Percentiles rank a stretch among this genome's conserved stretches.
phyloP scores from a whole-genome alignment of 257 asterid genomes.

The Nemophila menziesii region DNA sequence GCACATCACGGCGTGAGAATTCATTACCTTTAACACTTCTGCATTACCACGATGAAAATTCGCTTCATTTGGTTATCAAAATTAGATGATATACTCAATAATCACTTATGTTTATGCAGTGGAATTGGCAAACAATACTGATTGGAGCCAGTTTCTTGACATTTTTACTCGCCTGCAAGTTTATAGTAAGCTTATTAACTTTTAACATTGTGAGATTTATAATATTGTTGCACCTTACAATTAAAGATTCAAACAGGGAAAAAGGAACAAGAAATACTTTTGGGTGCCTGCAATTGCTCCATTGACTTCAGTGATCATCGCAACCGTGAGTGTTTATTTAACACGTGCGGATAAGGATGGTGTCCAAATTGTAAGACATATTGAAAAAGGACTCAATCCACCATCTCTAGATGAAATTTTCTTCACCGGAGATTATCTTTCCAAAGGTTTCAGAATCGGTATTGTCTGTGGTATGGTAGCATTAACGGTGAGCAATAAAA shows the following conservation, averaged over 20 bases:
- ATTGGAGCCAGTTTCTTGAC: slow-evolving; percentile 30
- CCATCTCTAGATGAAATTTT: slow-evolving; percentile 19
- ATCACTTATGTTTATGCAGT: slow-evolving; percentile 19
- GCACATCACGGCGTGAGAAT: slow-evolving; percentile 14
- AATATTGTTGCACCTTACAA: too few species aligned
- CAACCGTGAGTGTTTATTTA: slow-evolving; percentile 25
- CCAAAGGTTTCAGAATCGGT: slow-evolving; percentile 25
- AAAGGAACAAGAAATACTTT: slow-evolving; percentile 25
- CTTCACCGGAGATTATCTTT: slow-evolving; percentile 19
- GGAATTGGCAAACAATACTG: slow-evolving; percentile 21
- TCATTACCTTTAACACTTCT: neutral
- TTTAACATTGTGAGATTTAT: neutral
- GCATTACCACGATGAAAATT: too few species aligned
- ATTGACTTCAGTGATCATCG: slow-evolving; percentile 21
- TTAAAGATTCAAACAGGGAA: slow-evolving; percentile 15
- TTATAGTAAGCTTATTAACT: slow-evolving; percentile 17
- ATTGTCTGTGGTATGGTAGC: slow-evolving; percentile 24
- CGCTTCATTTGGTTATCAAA: slow-evolving; percentile 1
- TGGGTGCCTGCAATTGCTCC: slow-evolving; percentile 37
- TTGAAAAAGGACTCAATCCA: slow-evolving; percentile 28
- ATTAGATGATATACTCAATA: too few species aligned
- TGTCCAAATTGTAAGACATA: slow-evolving; percentile 25
- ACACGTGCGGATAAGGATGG: slow-evolving; percentile 34
- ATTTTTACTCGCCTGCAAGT: slow-evolving; percentile 25
- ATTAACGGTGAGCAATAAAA: slow-evolving; percentile 13